phyloP scores from a whole-genome alignment of 2,329 filamentous ascomycete genomes.

The Penicillium crustosum region DNA sequence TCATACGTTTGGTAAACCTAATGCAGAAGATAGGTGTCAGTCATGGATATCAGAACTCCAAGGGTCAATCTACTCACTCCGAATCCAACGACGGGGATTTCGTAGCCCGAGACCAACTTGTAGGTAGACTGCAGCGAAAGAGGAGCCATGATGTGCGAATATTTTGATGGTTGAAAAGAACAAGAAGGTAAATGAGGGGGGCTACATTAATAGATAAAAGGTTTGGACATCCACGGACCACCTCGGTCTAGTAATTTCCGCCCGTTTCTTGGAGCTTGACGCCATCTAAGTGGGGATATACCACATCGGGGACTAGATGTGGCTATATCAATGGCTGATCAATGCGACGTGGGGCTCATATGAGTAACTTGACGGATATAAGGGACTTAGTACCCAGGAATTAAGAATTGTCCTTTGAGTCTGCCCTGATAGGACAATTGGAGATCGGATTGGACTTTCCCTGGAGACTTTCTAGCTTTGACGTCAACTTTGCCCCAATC shows the following conservation, averaged over 20 bases:
- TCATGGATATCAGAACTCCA: background rate
- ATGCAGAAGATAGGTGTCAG: constrained; percentile 11
- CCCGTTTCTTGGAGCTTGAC: constrained; percentile 9
- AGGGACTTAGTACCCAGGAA: background rate
- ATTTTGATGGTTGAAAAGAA: background rate
- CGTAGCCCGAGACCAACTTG: constrained; percentile 42
- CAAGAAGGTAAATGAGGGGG: background rate
- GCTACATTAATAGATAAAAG: background rate
- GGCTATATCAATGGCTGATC: constrained; percentile 13
- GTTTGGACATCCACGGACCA: constrained; percentile 11
- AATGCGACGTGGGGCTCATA: constrained; percentile 2
- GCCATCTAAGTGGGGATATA: constrained; percentile 14
- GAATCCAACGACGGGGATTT: constrained; percentile 44
- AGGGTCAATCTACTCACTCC: constrained; percentile 34
- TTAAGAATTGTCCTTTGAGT: background rate
- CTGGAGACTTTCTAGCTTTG: background rate
- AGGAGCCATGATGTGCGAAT: constrained; percentile 26
- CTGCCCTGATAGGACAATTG: background rate
- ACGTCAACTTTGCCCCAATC: constrained; percentile 2
- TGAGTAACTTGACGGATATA: background rate
- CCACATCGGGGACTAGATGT: background rate
- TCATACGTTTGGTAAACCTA: constrained; percentile 45
- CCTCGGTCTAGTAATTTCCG: constrained; percentile 16
- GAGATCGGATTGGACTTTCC: background rate
- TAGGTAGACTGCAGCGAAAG: constrained; percentile 37